Conservation (phyloP, 176 grass and related monocot species). For the Otatea glauca region DNA sequence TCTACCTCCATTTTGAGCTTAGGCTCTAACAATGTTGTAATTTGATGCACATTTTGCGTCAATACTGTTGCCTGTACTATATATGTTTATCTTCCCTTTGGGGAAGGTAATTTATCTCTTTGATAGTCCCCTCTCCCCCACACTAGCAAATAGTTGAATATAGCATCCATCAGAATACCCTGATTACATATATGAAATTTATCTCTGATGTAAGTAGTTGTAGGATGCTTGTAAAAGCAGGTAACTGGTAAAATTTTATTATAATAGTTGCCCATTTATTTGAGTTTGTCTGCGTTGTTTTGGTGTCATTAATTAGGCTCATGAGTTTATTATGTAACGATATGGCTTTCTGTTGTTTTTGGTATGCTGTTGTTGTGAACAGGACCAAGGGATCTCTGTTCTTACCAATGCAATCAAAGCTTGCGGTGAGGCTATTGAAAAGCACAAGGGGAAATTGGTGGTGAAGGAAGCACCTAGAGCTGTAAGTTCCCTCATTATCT, state of each 20-base stretch:
- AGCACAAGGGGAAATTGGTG: slow-evolving; percentile 68
- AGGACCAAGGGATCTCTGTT: slow-evolving; percentile 61
- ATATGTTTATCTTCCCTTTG: not conserved
- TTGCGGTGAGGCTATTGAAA: slow-evolving; percentile 58
- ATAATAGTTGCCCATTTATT: not conserved
- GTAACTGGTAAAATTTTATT: not conserved
- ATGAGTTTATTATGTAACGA: not conserved
- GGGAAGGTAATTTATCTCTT: not conserved
- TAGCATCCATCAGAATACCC: not conserved
- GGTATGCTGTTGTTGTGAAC: slow-evolving; percentile 29
- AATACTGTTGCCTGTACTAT: not conserved
- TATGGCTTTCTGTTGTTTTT: not conserved
- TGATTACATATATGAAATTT: not conserved
- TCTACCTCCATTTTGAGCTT: not conserved
- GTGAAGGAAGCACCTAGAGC: slow-evolving; percentile 76
- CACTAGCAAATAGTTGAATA: not conserved
- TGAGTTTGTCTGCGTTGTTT: not conserved
- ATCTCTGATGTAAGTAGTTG: not conserved
- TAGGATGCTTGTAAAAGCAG: not conserved
- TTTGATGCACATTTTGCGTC: not conserved
- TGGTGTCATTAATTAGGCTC: not conserved
- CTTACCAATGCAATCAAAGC: slow-evolving; percentile 61
- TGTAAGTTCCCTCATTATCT: slow-evolving; percentile 43
- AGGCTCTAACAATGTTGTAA: not conserved
- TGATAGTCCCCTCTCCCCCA: not conserved